Percentiles rank a stretch among this genome's conserved stretches.
These are phyloP conservation scores for Microbotryum saponariae DNA, from an alignment of 1,284 basidiomycete genomes.

Conservation along the genomic window DNA sequence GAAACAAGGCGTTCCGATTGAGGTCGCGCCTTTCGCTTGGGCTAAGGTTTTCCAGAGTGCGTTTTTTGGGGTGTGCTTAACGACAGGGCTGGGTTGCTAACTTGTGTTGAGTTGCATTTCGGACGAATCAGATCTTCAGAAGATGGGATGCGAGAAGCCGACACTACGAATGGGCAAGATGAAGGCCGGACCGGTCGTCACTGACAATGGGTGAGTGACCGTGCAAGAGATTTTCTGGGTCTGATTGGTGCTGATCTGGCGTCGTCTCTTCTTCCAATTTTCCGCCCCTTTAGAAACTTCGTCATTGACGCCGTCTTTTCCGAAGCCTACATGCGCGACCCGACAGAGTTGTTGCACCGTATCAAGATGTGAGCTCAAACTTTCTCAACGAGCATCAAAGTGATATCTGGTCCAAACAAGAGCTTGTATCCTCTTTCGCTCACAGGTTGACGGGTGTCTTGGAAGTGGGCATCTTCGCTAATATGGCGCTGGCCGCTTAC, in stretches of 20 bases:
- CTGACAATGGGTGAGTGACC: constrained; percentile 58
- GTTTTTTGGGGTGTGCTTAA: neutral
- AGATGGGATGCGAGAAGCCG: constrained; percentile 49
- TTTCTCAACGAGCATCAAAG: no score
- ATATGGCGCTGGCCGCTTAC: constrained; percentile 90
- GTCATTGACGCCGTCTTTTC: constrained; percentile 86
- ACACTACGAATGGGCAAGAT: constrained; percentile 65
- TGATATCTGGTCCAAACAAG: no score
- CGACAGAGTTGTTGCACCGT: constrained; percentile 46
- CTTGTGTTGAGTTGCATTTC: neutral
- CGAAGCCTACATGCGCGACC: constrained; percentile 59
- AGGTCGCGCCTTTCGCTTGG: constrained; percentile 94
- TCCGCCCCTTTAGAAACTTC: constrained; percentile 58
- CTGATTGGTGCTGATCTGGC: neutral
- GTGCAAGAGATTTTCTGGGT: neutral
- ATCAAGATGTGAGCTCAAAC: constrained; percentile 34
- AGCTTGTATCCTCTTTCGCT: constrained; percentile 1
- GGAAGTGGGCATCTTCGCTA: constrained; percentile 91
- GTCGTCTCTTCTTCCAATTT: neutral
- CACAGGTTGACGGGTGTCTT: constrained; percentile 89
- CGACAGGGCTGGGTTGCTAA: neutral
- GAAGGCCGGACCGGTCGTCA: constrained; percentile 74
- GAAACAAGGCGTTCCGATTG: constrained; percentile 82
- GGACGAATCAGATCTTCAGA: constrained; percentile 47
- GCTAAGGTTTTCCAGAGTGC: constrained; percentile 52